phyloP scores from a whole-genome alignment of 1,139 yeast genomes.

The Candida sojae region DNA sequence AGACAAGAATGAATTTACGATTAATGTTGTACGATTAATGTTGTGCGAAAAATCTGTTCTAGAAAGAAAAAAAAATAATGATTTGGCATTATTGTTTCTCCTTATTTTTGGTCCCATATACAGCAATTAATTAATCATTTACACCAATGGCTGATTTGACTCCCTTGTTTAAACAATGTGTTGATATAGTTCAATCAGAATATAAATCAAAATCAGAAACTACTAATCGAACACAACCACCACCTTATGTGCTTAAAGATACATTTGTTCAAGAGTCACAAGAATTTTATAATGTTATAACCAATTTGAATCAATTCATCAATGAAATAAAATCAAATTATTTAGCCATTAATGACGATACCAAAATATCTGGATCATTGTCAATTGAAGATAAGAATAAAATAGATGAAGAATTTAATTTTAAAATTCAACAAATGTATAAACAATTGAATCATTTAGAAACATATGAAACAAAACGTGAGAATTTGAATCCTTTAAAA shows the following conservation, averaged over 20 bases:
- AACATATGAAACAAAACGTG: conserved; percentile 51
- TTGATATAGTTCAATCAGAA: conserved; percentile 41
- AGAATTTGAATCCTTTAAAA: conserved; percentile 16
- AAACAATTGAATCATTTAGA: conserved; percentile 53
- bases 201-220: conserved; percentile 14
- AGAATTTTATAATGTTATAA: conserved; percentile 44
- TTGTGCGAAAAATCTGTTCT: too few species aligned
- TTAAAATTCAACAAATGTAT: conserved; percentile 50
- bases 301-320: conserved; percentile 40
- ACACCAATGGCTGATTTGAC: conserved; percentile 55
- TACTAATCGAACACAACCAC: background rate
- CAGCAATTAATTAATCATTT: background rate
- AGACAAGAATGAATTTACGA: background rate
- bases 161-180: conserved; percentile 51
- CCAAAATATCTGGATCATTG: conserved; percentile 20
- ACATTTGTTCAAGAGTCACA: conserved; percentile 53
- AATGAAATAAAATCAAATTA: conserved; percentile 45
- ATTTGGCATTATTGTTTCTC: too few species aligned
- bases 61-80: too few species aligned
- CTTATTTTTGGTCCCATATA: background rate
- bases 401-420: conserved; percentile 55
- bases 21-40: too few species aligned
- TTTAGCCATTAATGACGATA: conserved; percentile 38
- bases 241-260: conserved; percentile 36
- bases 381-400: conserved; percentile 51